Evolutionary conservation across 805 yeast genomes (phyloP), one percentile per base, ranked within the genome.

Genomic region (Pichia deserticola): DNA sequence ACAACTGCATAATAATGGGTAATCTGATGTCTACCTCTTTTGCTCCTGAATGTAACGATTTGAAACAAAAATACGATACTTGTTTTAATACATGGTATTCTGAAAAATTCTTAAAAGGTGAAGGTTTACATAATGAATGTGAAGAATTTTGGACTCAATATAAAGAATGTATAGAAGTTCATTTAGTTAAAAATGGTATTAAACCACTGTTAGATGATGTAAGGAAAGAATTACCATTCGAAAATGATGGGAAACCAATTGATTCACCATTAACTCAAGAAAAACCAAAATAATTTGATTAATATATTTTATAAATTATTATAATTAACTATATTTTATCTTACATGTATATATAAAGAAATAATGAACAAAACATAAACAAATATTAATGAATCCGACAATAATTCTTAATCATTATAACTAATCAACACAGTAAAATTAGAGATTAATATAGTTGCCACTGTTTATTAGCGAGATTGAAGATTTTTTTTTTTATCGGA

Each of bases 51-150:
- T 93, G 99, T 68, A 88, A 95, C 27, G 86, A 81, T 36, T 78
- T 84, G 51, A 93, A 93, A 68, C 80, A 81, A 58, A 79, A 81
- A 60, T 93, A 93, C 62, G 98, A 93, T 63, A 85, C 82, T 60
- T 93, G 99, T 66, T 93, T 93, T 71, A 90, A 89, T 68, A 77
- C 78, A 56, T 90, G 99, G 99, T 93, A 93, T 65, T 82, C 93
- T 5, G 97, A 93, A 58, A 86, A 85, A 66, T 86, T 86, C 57
- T 69, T 86, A 43, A 77, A 77, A 53, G 83, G 82, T 35, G 74
- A 77, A 60, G 74, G 79, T 39, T 69, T 74, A 49, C 76, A 84
- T 58, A 92, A 92, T 64, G 97, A 92, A 67, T 93, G 99, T 68
- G 84, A 87, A 48, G 92, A 84, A 33, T 76, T 87, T 34, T 93